Evolutionary conservation across 495 filamentous ascomycete species (phyloP).

Genomic region (Bacidia gigantensis): DNA sequence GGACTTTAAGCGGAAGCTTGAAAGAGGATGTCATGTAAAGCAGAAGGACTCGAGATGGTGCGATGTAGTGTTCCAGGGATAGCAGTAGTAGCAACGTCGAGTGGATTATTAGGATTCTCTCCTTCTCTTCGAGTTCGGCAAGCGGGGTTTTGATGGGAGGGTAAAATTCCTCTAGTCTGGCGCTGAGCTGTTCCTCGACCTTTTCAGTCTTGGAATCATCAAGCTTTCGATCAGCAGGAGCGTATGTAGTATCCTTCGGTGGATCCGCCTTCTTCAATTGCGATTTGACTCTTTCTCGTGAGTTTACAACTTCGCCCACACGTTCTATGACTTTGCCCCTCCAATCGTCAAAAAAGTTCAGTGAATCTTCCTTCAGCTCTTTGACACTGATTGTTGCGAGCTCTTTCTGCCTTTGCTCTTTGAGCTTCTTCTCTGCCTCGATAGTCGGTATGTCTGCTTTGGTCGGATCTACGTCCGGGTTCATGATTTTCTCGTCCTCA

Average conservation of each 20-base stretch:
- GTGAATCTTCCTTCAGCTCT: conserved; percentile 26
- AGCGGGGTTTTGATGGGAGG: conserved; percentile 33
- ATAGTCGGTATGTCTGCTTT: conserved; percentile 17
- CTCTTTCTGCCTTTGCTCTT: conserved; percentile 18
- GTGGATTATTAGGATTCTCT: conserved; percentile 36
- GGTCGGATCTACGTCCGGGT: conserved; percentile 16
- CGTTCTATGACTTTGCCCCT: conserved; percentile 44
- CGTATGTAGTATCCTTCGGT: neutral
- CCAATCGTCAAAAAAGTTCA: conserved; percentile 54
- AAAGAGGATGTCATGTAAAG: conserved; percentile 56
- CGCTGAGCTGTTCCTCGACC: conserved; percentile 19
- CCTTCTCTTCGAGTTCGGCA: conserved; percentile 27
- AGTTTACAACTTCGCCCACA: conserved; percentile 52
- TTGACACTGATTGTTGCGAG: conserved; percentile 20
- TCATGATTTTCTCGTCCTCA: conserved; percentile 18
- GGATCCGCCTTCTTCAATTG: neutral
- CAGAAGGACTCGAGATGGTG: conserved; percentile 63
- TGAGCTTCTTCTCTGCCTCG: conserved; percentile 19
- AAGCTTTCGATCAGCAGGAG: conserved; percentile 1
- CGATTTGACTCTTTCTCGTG: conserved; percentile 23
- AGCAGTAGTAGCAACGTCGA: conserved; percentile 61
- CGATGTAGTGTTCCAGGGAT: conserved; percentile 67
- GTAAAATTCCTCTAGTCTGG: conserved; percentile 30
- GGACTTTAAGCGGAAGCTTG: conserved; percentile 44
- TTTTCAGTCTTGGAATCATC: conserved; percentile 12